Conservation (phyloP, 108 stramenopile species). For the Skeletonema tropicum region DNA sequence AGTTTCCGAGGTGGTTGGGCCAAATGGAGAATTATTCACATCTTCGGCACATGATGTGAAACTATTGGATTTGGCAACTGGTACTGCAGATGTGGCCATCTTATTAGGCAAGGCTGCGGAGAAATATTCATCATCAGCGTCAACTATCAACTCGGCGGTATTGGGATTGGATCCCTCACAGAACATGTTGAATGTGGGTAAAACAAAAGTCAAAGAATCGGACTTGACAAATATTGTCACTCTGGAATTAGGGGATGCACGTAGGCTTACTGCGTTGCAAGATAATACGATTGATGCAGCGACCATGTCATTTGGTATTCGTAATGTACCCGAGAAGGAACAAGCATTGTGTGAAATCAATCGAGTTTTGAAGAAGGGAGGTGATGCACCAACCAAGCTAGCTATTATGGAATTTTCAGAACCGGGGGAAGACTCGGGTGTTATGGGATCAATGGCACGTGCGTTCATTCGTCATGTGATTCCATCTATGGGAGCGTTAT, state of each 20-base stretch:
- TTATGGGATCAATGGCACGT: slow-evolving; percentile 64
- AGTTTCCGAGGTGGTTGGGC: slow-evolving; percentile 53
- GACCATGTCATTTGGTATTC: slow-evolving; percentile 95
- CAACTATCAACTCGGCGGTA: slow-evolving; percentile 21
- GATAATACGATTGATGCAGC: slow-evolving; percentile 77
- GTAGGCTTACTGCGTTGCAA: slow-evolving; percentile 46
- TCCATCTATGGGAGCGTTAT: slow-evolving; percentile 72
- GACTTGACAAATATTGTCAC: slow-evolving; percentile 49
- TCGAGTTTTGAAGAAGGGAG: slow-evolving; percentile 59
- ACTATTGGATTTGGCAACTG: slow-evolving; percentile 85
- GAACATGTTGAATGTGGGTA: slow-evolving; percentile 86
- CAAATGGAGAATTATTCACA: slow-evolving; percentile 28
- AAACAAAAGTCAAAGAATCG: slow-evolving; percentile 56
- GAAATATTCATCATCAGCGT: slow-evolving; percentile 16
- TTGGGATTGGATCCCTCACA: slow-evolving; percentile 87
- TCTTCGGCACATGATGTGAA: neutral
- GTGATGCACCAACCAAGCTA: slow-evolving; percentile 17
- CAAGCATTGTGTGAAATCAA: slow-evolving; percentile 82
- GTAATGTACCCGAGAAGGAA: slow-evolving; percentile 80
- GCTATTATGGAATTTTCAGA: slow-evolving; percentile 88
- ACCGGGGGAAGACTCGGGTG: slow-evolving; percentile 55
- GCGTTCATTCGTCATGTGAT: slow-evolving; percentile 79
- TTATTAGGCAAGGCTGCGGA: slow-evolving; percentile 63
- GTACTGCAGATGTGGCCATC: slow-evolving; percentile 94
- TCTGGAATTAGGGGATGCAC: slow-evolving; percentile 74